Evolutionary conservation across 106 monocot species (phyloP), one percentile per base, ranked within the genome.

Genomic region (Iris macrosiphon): DNA sequence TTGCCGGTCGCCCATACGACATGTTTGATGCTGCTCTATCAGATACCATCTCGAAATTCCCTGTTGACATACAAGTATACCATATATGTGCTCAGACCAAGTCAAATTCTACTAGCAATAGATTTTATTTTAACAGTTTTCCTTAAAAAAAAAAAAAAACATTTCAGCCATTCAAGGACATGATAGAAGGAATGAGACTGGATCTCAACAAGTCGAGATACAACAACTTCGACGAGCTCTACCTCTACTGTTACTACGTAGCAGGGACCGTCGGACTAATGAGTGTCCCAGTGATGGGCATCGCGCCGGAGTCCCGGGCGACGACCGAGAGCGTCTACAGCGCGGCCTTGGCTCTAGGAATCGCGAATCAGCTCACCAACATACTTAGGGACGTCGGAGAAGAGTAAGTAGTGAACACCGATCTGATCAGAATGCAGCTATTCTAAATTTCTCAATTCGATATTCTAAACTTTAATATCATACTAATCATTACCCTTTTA

Each of bases 11-110:
- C n/a, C 82, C 87, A 21, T 88, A 71, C 19, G 82, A 88, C 34
- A 75, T 88, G 72, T 75, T 69, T 59, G 88, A 88, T 62, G 82
- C 79, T 3, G 88, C 88, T 43, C 66, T 88, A 8, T 79, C 82
- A 15, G 82, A 88, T 40, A 88, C 82, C 0, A 60, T 88, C 17
- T 45, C 66, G 31, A 79, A 65, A 49, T 88, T 67, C 40, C 82
- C 88, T 31, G 65, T 82, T 15, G 82, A 88, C 53, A 82, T 88
- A 30, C 88, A 88, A 82, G 88, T 87, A 69, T 35, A n/a, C n/a
- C n/a, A n/a, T n/a, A n/a, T n/a, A n/a, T n/a, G n/a, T n/a, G n/a
- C n/a, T n/a, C 37, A 18, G 17, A 0, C 7, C 17, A 51, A 25
- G 12, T 12, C 49, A 23, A 49, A 25, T 49, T 49, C 7, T 27